These are phyloP conservation scores for Prosopis cineraria DNA, from an alignment of 306 rosid species.

Conservation along the genomic window DNA sequence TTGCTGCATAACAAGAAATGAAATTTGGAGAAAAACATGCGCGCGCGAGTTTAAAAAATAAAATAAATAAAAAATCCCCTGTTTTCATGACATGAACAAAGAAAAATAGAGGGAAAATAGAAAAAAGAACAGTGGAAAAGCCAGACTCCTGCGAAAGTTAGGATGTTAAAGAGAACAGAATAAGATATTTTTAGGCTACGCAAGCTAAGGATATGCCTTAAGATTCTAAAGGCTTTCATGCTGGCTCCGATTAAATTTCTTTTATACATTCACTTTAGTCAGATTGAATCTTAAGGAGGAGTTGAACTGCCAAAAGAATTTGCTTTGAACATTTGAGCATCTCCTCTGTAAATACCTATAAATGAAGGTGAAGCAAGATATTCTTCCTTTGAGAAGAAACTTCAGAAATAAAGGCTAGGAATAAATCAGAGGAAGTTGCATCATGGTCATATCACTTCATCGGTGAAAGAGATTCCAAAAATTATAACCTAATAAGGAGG, in stretches of 20 bases:
- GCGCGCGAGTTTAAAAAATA: no score
- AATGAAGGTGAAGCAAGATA: conserved; percentile 16
- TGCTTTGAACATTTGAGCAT: conserved; percentile 38
- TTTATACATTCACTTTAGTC: neutral
- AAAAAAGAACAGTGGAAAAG: neutral
- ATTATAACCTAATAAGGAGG: neutral
- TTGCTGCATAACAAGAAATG: no score
- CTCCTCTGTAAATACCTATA: conserved; percentile 35
- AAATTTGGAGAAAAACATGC: no score
- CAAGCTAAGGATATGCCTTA: conserved; percentile 40
- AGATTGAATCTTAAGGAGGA: conserved; percentile 28
- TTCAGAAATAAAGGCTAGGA: conserved; percentile 29
- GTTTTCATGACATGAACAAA: neutral
- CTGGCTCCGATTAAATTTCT: neutral
- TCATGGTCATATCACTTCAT: conserved; percentile 21
- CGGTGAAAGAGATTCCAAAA: conserved; percentile 24
- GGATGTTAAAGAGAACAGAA: neutral
- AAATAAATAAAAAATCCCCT: no score
- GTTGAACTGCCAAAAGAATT: conserved; percentile 20
- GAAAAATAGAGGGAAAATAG: neutral
- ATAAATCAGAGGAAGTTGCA: conserved; percentile 33
- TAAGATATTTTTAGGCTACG: conserved; percentile 14
- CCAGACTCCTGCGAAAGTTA: neutral
- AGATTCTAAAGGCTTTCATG: neutral
- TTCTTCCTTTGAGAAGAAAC: conserved; percentile 1